Conservation (phyloP, 73 alveolate genomes). For the Tetrahymena borealis region DNA sequence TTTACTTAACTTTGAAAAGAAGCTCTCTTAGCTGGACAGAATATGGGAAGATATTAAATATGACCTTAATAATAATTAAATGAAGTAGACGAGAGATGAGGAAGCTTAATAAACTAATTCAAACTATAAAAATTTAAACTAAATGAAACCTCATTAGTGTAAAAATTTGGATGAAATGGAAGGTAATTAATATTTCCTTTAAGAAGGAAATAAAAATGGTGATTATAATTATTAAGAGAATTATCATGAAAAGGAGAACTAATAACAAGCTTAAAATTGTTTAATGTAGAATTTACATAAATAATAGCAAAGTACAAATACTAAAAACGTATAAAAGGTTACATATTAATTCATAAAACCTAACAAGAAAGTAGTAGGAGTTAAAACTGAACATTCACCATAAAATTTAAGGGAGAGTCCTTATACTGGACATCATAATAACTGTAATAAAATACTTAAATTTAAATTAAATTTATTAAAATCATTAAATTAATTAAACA, state of each 20-base stretch:
- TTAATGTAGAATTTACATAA: not conserved
- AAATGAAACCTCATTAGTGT: not conserved
- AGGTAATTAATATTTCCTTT: not conserved
- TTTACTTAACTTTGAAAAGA: not conserved
- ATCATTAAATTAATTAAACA: too few species aligned
- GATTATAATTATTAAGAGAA: too few species aligned
- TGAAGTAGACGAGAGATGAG: not conserved
- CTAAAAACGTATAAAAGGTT: not conserved
- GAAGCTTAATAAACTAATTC: not conserved
- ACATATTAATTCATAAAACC: not conserved
- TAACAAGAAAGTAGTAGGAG: not conserved
- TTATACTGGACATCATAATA: not conserved
- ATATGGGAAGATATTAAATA: not conserved
- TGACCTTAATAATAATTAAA: not conserved
- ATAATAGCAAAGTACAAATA: not conserved
- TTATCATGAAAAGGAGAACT: not conserved
- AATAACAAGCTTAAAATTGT: not conserved
- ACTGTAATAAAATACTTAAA: too few species aligned
- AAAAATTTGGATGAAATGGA: not conserved
- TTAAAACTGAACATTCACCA: not conserved
- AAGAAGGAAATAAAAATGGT: too few species aligned
- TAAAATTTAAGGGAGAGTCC: not conserved
- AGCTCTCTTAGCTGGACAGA: not conserved
- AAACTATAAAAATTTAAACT: not conserved
- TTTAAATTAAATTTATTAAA: too few species aligned